Percentiles rank a stretch among this genome's conserved stretches.
phyloP scores from a whole-genome alignment of 148 eudicot species.

The Persicaria maculosa region DNA sequence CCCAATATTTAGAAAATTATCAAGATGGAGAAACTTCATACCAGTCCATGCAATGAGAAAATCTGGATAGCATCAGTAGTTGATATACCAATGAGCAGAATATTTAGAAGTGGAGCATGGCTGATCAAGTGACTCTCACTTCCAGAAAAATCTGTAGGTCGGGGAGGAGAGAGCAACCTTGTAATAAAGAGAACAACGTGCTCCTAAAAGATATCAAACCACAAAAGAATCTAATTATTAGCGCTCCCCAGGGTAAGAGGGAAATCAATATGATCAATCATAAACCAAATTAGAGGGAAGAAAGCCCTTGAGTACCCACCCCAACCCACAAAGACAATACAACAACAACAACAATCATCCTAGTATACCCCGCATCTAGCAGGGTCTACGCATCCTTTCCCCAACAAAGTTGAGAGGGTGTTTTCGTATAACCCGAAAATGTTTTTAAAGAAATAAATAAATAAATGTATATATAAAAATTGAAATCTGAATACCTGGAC shows the following conservation, averaged over 20 bases:
- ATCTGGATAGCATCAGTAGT: constrained; percentile 74
- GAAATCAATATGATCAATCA: neutral
- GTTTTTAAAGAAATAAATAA: neutral
- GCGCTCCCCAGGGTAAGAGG: neutral
- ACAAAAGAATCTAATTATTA: neutral
- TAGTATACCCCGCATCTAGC: no score
- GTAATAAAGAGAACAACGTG: constrained; percentile 58
- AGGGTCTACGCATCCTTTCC: no score
- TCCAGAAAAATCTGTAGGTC: constrained; percentile 62
- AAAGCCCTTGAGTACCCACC: neutral
- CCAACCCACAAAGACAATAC: neutral
- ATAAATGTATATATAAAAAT: neutral
- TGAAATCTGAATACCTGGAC: constrained; percentile 52
- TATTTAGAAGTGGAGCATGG: constrained; percentile 67
- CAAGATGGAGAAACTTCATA: constrained; percentile 21
- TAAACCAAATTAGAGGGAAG: neutral
- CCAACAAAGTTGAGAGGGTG: no score
- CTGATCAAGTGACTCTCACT: constrained; percentile 70
- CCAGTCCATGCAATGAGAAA: constrained; percentile 87
- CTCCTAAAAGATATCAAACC: constrained; percentile 40
- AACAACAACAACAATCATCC: neutral
- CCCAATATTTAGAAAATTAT: neutral
- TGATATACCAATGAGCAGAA: constrained; percentile 78
- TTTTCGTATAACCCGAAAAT: neutral
- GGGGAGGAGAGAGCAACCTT: constrained; percentile 71